Evolutionary conservation across 2,329 filamentous ascomycete genomes (phyloP), one percentile per base, ranked within the genome.

Genomic region (Monilinia fructicola): DNA sequence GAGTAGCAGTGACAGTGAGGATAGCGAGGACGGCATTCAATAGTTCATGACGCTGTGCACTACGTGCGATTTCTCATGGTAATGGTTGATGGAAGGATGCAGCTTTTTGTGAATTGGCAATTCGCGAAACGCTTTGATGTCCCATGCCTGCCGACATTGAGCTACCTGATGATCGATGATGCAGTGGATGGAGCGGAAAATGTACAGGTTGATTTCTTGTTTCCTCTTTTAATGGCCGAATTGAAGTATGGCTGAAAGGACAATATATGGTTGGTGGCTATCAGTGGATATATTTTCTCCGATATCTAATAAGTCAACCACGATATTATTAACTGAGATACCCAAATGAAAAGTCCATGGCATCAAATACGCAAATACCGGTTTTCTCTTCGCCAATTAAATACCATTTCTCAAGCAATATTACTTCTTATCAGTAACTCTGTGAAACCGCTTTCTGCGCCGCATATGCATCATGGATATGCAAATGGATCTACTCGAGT

Each of bases 1-100:
- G 16, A 53, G 54, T 26, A 65, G 64, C 64, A 65, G 64, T 52
- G 31, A 40, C 18, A 65, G 63, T 40, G 63, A 60, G 12, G 64
- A 53, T 38, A 65, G 42, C 56, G 64, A 66, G 48, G 60, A 31
- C 44, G 55, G 28, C 14, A 48, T 26, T 23, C 48, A 38, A 50
- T 23, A 28, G 40, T 21, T 28, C 54, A 23, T 14, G 16, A 26
- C 18, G 31, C n/a, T 52, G 28, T 35, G 3, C 21, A 26, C 26
- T n/a, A 61, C 44, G 23, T 50, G 31, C 23, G 35, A 61, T 23
- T 3, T 50, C 44, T 50, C 58, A 50, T 38, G 23, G 10, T 5
- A 9, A 38, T 50, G 42, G 21, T 23, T 23, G 44, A 23, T 38
- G 11, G n/a, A 38, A 12, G 31, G 14, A 12, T 26, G 44, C 31